phyloP scores from a whole-genome alignment of 768 basidiomycete species.

The Mycena chlorophos region DNA sequence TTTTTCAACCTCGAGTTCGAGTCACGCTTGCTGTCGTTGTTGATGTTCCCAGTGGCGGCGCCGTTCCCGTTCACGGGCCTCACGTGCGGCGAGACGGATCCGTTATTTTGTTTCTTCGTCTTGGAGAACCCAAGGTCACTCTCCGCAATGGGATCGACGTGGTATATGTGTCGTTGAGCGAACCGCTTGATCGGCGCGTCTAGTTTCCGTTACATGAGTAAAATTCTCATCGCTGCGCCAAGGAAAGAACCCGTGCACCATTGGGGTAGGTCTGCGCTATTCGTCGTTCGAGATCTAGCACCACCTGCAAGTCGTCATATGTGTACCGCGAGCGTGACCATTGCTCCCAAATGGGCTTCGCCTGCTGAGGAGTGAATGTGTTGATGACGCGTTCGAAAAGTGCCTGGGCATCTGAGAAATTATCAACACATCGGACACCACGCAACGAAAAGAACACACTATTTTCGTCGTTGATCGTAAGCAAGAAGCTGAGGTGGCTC shows the following conservation, averaged over 20 bases:
- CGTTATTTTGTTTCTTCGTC: conserved; percentile 37
- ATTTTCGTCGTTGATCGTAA: conserved; percentile 91
- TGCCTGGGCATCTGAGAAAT: conserved; percentile 80
- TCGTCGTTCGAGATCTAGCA: conserved; percentile 86
- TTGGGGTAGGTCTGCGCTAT: conserved; percentile 85
- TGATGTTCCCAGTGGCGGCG: neutral
- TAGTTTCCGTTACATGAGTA: conserved; percentile 31
- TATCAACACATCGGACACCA: neutral
- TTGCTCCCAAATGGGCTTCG: conserved; percentile 88
- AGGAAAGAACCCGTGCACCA: conserved; percentile 47
- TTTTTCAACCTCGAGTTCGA: conserved; percentile 25
- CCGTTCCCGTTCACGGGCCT: neutral
- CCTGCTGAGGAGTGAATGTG: conserved; percentile 74
- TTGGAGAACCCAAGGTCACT: conserved; percentile 84
- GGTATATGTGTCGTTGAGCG: conserved; percentile 81
- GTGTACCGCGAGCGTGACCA: conserved; percentile 96
- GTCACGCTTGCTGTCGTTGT: neutral
- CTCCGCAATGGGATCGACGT: conserved; percentile 84
- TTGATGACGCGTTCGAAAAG: conserved; percentile 88
- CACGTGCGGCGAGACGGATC: no score
- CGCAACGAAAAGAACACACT: conserved; percentile 49
- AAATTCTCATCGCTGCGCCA: no score
- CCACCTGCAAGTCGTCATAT: conserved; percentile 87
- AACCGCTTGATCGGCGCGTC: conserved; percentile 91
- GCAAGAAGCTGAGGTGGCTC: no score